These are phyloP conservation scores for Cochlearia excelsa DNA, from an alignment of 345 rosid genomes.

Conservation along the genomic window DNA sequence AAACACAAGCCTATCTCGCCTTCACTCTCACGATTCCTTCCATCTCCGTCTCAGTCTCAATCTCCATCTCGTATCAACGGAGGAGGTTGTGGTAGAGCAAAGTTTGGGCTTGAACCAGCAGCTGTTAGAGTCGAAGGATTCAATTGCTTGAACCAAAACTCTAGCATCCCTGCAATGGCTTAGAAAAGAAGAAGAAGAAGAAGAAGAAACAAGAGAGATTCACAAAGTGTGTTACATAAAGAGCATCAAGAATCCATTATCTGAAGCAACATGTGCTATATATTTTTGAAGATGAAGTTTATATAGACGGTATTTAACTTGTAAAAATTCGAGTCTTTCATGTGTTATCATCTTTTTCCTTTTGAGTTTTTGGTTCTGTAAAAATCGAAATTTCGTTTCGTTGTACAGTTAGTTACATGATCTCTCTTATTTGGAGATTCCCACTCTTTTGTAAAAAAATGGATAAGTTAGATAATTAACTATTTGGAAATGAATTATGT, in stretches of 20 bases:
- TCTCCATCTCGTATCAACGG: slow-evolving; percentile 34
- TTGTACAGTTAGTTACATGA: too few relatives aligned
- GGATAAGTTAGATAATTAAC: too few relatives aligned
- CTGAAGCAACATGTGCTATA: slow-evolving; percentile 18
- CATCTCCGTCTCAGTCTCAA: slow-evolving; percentile 37
- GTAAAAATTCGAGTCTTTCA: not conserved
- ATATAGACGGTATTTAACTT: too few relatives aligned
- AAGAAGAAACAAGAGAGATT: slow-evolving; percentile 10
- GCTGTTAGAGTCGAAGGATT: slow-evolving; percentile 84
- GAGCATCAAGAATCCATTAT: slow-evolving; percentile 22
- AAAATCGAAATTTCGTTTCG: too few relatives aligned
- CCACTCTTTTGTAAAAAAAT: too few relatives aligned
- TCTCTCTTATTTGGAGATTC: too few relatives aligned
- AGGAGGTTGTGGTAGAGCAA: slow-evolving; percentile 60
- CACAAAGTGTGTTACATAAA: slow-evolving; percentile 29
- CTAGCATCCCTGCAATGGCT: slow-evolving; percentile 76
- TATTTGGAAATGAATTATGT: too few relatives aligned
- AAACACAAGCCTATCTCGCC: slow-evolving; percentile 31
- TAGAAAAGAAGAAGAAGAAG: slow-evolving; percentile 9
- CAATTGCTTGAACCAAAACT: slow-evolving; percentile 54
- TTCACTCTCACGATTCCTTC: slow-evolving; percentile 25
- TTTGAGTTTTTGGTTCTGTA: not conserved
- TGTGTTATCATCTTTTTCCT: slow-evolving; percentile 2
- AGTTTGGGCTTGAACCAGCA: slow-evolving; percentile 55
- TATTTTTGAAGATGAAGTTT: slow-evolving; percentile 15